Conservation (phyloP, 345 rosid species). For the Bruguiera sexangula region DNA sequence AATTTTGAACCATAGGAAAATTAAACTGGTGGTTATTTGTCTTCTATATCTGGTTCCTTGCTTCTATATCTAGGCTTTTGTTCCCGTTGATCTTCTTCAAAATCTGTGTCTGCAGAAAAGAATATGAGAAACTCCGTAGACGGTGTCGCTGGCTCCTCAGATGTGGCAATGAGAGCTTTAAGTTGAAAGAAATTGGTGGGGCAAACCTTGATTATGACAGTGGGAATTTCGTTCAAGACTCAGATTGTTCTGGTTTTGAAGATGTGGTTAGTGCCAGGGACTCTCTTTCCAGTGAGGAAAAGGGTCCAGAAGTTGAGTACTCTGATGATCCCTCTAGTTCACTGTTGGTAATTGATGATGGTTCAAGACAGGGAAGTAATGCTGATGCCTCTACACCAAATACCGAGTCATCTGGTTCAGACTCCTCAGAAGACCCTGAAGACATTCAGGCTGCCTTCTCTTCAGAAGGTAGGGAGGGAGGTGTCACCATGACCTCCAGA, state of each 20-base stretch:
- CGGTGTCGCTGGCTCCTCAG: slow-evolving; percentile 55
- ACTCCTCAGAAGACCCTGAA: slow-evolving; percentile 69
- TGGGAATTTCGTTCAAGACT: slow-evolving; percentile 45
- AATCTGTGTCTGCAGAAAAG: slow-evolving; percentile 52
- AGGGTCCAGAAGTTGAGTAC: slow-evolving; percentile 44
- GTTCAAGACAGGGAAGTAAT: slow-evolving; percentile 42
- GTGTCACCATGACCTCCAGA: slow-evolving; percentile 26
- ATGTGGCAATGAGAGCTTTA: slow-evolving; percentile 32
- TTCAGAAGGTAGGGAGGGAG: slow-evolving; percentile 41
- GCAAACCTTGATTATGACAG: slow-evolving; percentile 25
- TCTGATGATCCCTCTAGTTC: slow-evolving; percentile 53
- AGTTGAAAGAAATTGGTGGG: slow-evolving; percentile 36
- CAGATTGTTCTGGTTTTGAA: slow-evolving; percentile 59
- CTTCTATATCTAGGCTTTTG: slow-evolving; percentile 1
- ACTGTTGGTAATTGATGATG: slow-evolving; percentile 47
- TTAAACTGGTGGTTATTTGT: not conserved
- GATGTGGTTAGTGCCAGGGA: slow-evolving; percentile 67
- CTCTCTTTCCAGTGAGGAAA: slow-evolving; percentile 61
- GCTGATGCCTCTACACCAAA: slow-evolving; percentile 51
- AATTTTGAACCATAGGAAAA: not conserved
- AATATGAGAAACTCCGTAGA: slow-evolving; percentile 81
- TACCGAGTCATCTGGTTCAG: slow-evolving; percentile 79
- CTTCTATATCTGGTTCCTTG: not conserved
- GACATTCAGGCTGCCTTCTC: slow-evolving; percentile 45
- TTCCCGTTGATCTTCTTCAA: slow-evolving; percentile 3